Evolutionary conservation across 2,329 filamentous ascomycete genomes (phyloP), one percentile per base, ranked within the genome.

Genomic region (Aspergillus ustus): DNA sequence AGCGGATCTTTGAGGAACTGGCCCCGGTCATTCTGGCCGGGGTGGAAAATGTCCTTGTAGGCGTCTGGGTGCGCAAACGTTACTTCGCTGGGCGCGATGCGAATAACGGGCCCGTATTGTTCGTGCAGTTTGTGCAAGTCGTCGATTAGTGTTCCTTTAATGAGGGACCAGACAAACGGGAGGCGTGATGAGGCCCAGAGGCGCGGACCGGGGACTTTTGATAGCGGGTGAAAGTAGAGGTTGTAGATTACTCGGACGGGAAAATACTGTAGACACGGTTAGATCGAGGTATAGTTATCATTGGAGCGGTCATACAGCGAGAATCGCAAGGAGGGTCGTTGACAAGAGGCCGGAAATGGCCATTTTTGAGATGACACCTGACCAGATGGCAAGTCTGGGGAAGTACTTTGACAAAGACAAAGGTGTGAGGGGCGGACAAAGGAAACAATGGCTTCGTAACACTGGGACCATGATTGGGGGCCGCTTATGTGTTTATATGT

Each of bases 1-100:
- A 60, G 19, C 6, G 58, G 58, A 50, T 60, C 58, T 31, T 60
- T 60, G 31, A 60, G 51, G 17, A 60, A 45, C 44, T 55, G 58
- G 6, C 31, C n/a, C n/a, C n/a, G 44, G 31, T 60, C 25, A 4
- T 29, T 31, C 13, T 52, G 43, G 15, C 34, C 50, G 22, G 20
- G 45, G 9, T 37, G 51, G 31, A 55, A 50, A 45, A 60, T 55
- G 19, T 54, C 51, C 11, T 45, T 51, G 25, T 46, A 57, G 45
- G 45, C 55, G 17, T 51, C 55, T 2, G 45, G 40, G 22, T 40
- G 34, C 19, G 55, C 55, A 22, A 57, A 50, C 13, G 45, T 57
- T 4, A 57, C 46, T 46, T 57, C 55, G 20, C 44, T 44, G 8
- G 55, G 55, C 19, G 55, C 55, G 17, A 50, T 43, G 5, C 55